Evolutionary conservation across 2,329 filamentous ascomycete species (phyloP).

Genomic region (Fusarium sterilihyphosum): DNA sequence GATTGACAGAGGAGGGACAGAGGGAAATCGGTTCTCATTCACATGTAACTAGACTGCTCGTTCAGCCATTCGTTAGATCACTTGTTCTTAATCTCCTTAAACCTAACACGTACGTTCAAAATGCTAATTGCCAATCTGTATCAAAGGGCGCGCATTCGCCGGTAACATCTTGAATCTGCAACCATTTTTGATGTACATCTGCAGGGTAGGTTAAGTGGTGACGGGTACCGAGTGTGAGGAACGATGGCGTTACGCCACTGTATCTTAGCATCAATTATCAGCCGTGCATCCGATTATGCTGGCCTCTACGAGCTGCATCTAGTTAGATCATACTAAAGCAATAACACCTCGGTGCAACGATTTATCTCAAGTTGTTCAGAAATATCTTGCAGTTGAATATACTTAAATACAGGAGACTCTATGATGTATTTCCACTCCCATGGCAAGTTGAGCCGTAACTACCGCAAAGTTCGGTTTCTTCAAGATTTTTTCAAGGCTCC

Average conservation of each 20-base stretch:
- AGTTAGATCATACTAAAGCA: not conserved
- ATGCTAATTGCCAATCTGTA: rapidly evolving
- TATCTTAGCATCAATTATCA: not conserved
- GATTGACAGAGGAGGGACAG: not conserved
- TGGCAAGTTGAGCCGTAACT: not conserved
- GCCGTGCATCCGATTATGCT: not conserved
- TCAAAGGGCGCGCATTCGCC: rapidly evolving
- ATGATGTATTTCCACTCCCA: rapidly evolving
- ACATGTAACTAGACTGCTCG: not conserved
- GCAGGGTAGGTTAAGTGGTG: not conserved
- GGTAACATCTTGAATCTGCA: not conserved
- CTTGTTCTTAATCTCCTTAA: rapidly evolving
- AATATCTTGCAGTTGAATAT: not conserved
- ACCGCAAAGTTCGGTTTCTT: not conserved
- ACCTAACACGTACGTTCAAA: no score
- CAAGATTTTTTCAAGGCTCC: no score
- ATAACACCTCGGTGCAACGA: no score
- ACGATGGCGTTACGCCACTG: not conserved
- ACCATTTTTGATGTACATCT: no score
- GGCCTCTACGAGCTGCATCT: not conserved
- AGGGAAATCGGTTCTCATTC: rapidly evolving
- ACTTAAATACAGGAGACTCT: rapidly evolving
- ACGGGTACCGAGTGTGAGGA: not conserved
- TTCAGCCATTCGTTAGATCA: not conserved
- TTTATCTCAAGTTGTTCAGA: not conserved